A percentile compares a stretch with the other conserved stretches of the same genome.
Conservation (phyloP, 257 asterid genomes). For the Apocynum venetum region DNA sequence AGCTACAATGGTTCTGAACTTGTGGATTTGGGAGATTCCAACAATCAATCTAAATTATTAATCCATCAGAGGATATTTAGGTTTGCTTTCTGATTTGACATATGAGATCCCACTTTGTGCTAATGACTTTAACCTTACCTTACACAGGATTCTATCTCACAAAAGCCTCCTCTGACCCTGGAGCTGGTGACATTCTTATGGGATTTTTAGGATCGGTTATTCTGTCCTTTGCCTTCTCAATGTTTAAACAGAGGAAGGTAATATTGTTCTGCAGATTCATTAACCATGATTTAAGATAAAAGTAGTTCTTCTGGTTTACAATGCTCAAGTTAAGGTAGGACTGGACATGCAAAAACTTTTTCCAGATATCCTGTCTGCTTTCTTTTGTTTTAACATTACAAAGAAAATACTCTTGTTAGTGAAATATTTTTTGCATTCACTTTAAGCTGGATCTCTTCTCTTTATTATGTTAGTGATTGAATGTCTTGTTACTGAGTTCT, state of each 20-base stretch:
- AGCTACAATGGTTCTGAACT: background rate
- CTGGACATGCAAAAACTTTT: background rate
- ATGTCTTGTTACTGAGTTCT: no score
- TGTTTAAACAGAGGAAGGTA: conserved; percentile 99
- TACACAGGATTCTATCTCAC: conserved; percentile 78
- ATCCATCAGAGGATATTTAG: background rate
- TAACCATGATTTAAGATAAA: background rate
- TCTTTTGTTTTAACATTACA: background rate
- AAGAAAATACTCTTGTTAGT: background rate
- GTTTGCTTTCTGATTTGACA: background rate
- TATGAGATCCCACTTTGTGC: background rate
- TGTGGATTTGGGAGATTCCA: background rate
- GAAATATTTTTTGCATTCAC: background rate
- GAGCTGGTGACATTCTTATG: conserved; percentile 95
- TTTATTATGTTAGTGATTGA: background rate
- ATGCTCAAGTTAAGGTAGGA: background rate
- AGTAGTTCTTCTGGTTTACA: conserved; percentile 1
- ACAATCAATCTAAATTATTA: background rate
- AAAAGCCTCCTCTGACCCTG: conserved; percentile 80
- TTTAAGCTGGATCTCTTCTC: background rate
- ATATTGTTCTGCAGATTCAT: background rate
- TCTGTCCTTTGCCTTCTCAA: conserved; percentile 93
- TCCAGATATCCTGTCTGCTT: background rate
- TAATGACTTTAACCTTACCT: conserved; percentile 3
- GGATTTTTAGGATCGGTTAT: conserved; percentile 95